These are phyloP conservation scores for Saccharomycopsis sp. DNA, from an alignment of 805 yeast species.

Conservation along the genomic window DNA sequence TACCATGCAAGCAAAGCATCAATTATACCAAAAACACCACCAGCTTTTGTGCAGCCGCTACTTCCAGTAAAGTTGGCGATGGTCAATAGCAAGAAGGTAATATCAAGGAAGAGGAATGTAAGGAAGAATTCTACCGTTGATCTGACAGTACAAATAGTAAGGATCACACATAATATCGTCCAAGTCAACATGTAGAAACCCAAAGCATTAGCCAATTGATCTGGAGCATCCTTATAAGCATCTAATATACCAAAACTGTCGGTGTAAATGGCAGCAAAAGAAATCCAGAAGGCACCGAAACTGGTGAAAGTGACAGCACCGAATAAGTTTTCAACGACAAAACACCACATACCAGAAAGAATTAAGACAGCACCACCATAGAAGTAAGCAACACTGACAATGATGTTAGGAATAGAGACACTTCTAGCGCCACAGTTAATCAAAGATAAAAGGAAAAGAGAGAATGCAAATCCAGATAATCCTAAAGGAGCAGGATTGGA, in stretches of 20 bases:
- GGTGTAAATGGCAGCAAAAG: constrained; percentile 51
- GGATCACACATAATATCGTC: constrained; percentile 52
- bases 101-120: constrained; percentile 43
- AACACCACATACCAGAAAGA: constrained; percentile 60
- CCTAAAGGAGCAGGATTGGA: constrained; percentile 67
- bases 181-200: constrained; percentile 57
- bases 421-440: constrained; percentile 48
- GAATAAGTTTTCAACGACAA: constrained; percentile 55
- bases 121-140: constrained; percentile 58
- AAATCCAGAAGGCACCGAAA: constrained; percentile 65
- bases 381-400: constrained; percentile 49
- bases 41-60: constrained; percentile 37
- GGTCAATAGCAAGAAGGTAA: constrained; percentile 50
- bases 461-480: constrained; percentile 50
- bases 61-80: constrained; percentile 43
- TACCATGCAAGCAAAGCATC: constrained; percentile 51
- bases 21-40: constrained; percentile 48
- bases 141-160: constrained; percentile 48
- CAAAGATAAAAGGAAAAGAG: constrained; percentile 53
- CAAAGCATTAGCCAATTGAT: constrained; percentile 40
- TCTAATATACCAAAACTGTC: constrained; percentile 51
- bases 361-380: constrained; percentile 58
- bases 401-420: constrained; percentile 42
- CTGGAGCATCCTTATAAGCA: constrained; percentile 39
- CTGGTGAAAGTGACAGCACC: constrained; percentile 57